phyloP scores from a whole-genome alignment of 495 filamentous ascomycete species.

The Chaetomium fimeti region DNA sequence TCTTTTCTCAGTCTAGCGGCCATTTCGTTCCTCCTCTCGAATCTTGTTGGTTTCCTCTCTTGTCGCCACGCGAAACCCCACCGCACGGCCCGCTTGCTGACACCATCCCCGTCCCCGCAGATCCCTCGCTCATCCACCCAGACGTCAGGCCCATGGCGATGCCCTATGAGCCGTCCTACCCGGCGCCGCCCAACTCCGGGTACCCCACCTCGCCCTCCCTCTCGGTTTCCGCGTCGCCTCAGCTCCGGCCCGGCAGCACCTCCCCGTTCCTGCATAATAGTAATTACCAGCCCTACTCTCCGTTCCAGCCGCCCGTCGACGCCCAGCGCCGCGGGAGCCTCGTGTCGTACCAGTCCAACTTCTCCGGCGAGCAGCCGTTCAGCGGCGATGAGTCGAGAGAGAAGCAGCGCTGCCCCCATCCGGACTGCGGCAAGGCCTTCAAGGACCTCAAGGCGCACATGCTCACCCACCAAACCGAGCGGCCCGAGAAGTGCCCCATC shows the following conservation, averaged over 20 bases:
- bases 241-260: constrained; percentile 45
- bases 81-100: constrained; percentile 35
- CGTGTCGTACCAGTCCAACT: constrained; percentile 35
- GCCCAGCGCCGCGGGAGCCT: constrained; percentile 37
- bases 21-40: constrained; percentile 61
- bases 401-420: constrained; percentile 68
- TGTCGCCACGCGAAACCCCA: constrained; percentile 21
- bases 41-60: constrained; percentile 64
- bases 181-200: constrained; percentile 40
- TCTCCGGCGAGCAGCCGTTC: constrained; percentile 55
- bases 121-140: constrained; percentile 51
- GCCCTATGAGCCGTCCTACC: constrained; percentile 45
- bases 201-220: constrained; percentile 50
- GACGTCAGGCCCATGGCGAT: constrained; percentile 49
- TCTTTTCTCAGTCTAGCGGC: constrained; percentile 59
- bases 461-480: constrained; percentile 90
- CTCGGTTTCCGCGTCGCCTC: constrained; percentile 48
- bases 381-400: constrained; percentile 66
- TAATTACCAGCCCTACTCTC: constrained; percentile 63
- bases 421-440: constrained; percentile 83
- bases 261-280: constrained; percentile 45
- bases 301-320: constrained; percentile 58
- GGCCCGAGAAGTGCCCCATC: constrained; percentile 97
- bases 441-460: constrained; percentile 95
- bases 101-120: constrained; percentile 31